phyloP scores from a whole-genome alignment of 352 stramenopile genomes.

The Proteromonas lacertae region DNA sequence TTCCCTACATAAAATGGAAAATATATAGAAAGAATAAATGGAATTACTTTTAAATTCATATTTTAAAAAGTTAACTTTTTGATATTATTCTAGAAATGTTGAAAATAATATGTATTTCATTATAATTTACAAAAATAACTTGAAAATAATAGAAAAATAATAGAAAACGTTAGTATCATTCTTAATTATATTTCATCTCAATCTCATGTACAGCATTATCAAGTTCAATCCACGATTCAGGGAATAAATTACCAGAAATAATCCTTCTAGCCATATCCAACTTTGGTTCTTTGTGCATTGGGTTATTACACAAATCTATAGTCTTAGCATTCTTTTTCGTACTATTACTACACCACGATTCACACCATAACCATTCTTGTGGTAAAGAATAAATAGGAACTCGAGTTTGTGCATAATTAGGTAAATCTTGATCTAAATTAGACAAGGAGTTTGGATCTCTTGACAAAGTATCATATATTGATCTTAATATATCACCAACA shows the following conservation, averaged over 20 bases:
- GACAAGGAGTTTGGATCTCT: conserved; percentile 85
- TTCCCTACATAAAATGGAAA: no score
- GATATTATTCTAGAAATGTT: no score
- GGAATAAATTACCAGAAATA: conserved; percentile 78
- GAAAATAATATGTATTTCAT: no score
- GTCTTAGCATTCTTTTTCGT: conserved; percentile 83
- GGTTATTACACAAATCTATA: conserved; percentile 99
- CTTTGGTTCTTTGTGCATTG: conserved; percentile 97
- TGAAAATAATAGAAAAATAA: no score
- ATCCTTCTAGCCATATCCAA: conserved; percentile 88
- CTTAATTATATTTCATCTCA: no score
- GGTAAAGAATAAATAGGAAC: conserved; percentile 86
- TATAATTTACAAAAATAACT: no score
- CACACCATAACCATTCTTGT: conserved; percentile 97
- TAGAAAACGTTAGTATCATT: no score
- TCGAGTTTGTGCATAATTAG: conserved; percentile 73
- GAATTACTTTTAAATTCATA: no score
- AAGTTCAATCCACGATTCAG: conserved; percentile 87
- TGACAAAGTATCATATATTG: conserved; percentile 77
- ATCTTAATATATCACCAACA: conserved; percentile 21
- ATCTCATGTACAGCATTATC: conserved; percentile 51
- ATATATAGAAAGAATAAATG: no score
- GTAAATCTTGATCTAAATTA: conserved; percentile 96
- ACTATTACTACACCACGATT: conserved; percentile 93
- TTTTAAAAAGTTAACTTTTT: no score